Base-by-base conservation (phyloP, 129 eudicot genomes). In the Chrysanthemum lavandulifolium region DNA sequence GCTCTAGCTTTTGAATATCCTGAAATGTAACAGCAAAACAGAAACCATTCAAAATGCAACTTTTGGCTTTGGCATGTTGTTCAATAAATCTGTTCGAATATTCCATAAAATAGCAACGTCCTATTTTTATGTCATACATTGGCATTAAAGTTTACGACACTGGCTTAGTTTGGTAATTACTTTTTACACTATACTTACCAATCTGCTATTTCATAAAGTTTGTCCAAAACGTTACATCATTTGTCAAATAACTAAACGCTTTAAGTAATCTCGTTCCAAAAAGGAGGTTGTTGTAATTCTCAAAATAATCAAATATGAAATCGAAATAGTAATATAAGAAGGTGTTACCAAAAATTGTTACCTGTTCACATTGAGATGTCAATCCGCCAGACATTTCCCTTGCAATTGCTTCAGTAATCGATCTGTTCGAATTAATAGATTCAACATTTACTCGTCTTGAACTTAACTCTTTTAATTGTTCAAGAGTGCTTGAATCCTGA, bases 311-410 rank as follows among this genome's bases (percentile, higher is more conserved):
- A 19, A 27, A 36, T 6, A 49, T 13, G 2, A 55, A 25, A 36
- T 36, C 40, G 40, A 27, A 4, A 50, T 65, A 13, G 10, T 9
- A 31, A 33, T 19, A 5, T 36, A 53, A 49, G 8, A 45, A 2
- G 14, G 21, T 29, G 54, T 45, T 73, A 4, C 53, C 51, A 31
- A 13, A n/a, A 7, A 56, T 23, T 33, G 43, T 8, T 71, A 88
- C 96, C 89, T 92, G 97, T 80, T 88, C 86, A 62, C 59, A 66
- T 16, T 82, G 96, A 25, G 89, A 86, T 55, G 89, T 89, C 65
- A 84, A 74, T 13, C 96, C 97, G 4, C 97, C 94, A 8, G 90
- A 86, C 80, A 88, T 92, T 78, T 92, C 96, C n/a, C 91, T 82
- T 8, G 97, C 97, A 61, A 85, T 87, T 21, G 96, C 96, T 56